These are phyloP conservation scores for Vicia faba DNA, from an alignment of 306 rosid species.

Conservation along the genomic window DNA sequence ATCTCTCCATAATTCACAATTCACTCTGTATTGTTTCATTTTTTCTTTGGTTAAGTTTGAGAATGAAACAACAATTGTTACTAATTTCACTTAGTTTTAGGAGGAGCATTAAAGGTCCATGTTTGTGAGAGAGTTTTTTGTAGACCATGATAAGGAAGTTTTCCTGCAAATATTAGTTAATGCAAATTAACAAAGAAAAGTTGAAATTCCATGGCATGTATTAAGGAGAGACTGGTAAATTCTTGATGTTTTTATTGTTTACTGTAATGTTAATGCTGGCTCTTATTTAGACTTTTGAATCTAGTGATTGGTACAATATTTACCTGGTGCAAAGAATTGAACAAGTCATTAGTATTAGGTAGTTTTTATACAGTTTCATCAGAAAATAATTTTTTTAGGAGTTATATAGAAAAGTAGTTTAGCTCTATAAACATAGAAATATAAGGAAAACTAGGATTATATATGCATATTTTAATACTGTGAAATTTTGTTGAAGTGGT, in stretches of 20 bases:
- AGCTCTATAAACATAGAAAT: no score
- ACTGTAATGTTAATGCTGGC: background rate
- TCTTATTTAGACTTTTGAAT: background rate
- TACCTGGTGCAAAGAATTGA: background rate
- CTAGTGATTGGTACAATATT: background rate
- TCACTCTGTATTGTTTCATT: no score
- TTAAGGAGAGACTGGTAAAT: background rate
- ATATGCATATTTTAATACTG: no score
- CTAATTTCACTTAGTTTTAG: slow-evolving; percentile 31
- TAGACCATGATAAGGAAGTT: slow-evolving; percentile 24
- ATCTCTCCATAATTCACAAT: background rate
- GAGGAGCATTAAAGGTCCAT: slow-evolving; percentile 1
- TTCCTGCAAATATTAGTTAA: slow-evolving; percentile 9
- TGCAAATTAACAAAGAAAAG: slow-evolving; percentile 19
- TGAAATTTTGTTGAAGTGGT: no score
- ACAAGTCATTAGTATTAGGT: background rate
- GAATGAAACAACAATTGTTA: background rate
- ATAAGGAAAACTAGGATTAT: no score
- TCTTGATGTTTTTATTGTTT: background rate
- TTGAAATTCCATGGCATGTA: background rate
- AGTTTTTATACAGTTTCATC: no score
- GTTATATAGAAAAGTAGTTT: background rate
- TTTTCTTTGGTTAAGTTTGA: slow-evolving; percentile 23
- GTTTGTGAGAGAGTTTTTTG: background rate
- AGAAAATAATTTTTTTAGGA: no score